Base-by-base conservation (phyloP, 371 early-diverging fungal genomes). In the Nematocida sp. region DNA sequence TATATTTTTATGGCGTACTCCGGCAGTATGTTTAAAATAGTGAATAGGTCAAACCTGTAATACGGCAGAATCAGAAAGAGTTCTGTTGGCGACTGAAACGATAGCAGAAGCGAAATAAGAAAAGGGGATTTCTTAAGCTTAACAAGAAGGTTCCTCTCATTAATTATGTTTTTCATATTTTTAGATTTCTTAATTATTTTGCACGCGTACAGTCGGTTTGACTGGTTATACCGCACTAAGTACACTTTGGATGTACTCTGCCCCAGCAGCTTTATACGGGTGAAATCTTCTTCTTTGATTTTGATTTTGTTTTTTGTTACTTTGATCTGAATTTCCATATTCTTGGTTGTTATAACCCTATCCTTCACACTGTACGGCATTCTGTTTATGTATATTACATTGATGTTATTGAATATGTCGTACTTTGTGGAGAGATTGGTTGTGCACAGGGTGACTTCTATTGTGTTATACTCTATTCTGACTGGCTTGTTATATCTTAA, bases 41-140 rank as follows among this genome's bases (percentile, higher is more conserved):
- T 91, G 83, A 95, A 95, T 70, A 95, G 88, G 88, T 95, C 96
- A 62, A 95, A 95, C 81, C 94, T 95, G 52, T 90, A 89, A 86
- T 94, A 95, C 84, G 95, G 94, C 89, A 95, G 88, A 50, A 94
- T 90, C 78, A 95, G 89, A 86, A 92, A 94, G 3, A 78, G 76
- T 25, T 58, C 39, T 15, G 15, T 39, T 11, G 33, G 61, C 2
- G 80, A 75, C 62, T 78, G 80, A 45, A 78, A 78, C 0, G 80
- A 67, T 6, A 60, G 72, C 46, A 78, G 58, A 42, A 78, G 67
- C 4, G 82, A 33, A 5, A 78, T 78, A 9, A 78, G 62, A 70
- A 78, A 78, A 3, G 80, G 80, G 20, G 58, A 58, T 9, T 58
- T 67, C 15, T 67, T 45, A 7, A 78, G 13, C 50, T 78, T 50